phyloP scores from a whole-genome alignment of 2,329 filamentous ascomycete species.

The Aaosphaeria pasadenensis region DNA sequence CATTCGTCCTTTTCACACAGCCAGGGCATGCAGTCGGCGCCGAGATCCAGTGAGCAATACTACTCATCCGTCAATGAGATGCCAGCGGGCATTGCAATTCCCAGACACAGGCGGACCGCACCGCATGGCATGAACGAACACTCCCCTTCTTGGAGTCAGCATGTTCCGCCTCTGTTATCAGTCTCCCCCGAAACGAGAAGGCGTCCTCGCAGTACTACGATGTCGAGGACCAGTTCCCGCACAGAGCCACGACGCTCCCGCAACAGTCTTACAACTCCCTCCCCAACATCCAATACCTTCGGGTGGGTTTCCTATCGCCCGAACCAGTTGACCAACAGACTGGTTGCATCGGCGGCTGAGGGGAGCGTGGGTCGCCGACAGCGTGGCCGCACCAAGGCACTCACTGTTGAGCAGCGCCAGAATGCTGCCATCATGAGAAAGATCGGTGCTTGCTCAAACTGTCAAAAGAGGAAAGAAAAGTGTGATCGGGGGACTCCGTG shows the following conservation, averaged over 20 bases:
- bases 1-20: constrained; percentile 5
- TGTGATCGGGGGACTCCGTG: constrained; percentile 41
- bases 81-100: constrained; percentile 9
- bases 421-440: constrained; percentile 37
- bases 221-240: constrained; percentile 25
- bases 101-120: neutral
- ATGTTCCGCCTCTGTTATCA: constrained; percentile 21
- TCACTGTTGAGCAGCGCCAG: constrained; percentile 31
- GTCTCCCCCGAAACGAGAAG: constrained; percentile 21
- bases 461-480: constrained; percentile 33
- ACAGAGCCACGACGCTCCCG: constrained; percentile 14
- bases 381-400: constrained; percentile 29
- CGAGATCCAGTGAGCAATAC: neutral
- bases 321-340: constrained; percentile 24
- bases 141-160: constrained; percentile 10
- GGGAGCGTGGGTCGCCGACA: constrained; percentile 21
- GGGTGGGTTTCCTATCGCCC: constrained; percentile 35
- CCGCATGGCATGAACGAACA: neutral
- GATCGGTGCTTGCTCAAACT: constrained; percentile 34
- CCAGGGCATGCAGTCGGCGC: neutral
- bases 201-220: constrained; percentile 15
- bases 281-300: constrained; percentile 23
- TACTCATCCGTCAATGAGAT: constrained; percentile 23
- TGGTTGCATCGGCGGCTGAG: constrained; percentile 29
- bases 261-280: constrained; percentile 19